Evolutionary conservation across 2,329 filamentous ascomycete species (phyloP), one percentile per base, ranked within the genome.

Genomic region (Tothia fuscella): DNA sequence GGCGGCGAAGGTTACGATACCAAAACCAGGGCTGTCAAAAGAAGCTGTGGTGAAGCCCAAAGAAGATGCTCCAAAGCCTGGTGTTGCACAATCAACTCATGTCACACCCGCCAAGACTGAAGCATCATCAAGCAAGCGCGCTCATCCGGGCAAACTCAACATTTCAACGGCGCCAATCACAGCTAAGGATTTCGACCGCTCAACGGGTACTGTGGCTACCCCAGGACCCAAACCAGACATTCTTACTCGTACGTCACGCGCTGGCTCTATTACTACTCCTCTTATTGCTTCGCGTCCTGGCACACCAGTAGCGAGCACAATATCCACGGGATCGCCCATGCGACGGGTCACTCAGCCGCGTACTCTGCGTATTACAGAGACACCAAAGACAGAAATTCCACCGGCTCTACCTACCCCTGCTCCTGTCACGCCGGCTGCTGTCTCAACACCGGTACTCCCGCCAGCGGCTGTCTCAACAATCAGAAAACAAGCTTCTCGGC

Each of bases 331-430:
- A 3, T 67, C 65, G 4, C 63, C 66, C 4, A 53, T 62, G 19
- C 60, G 62, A 46, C 63, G 62, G 38, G 47, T 56, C 37, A 61
- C 66, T 4, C 71, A 64, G 1, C 73, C 79, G 0, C 80, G 80
- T 53, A 83, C 79, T 1, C 58, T 87, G 26, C 71, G 81, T n/a
- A 68, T 87, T 6, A 67, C 82, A n/a, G 67, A 78, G 16, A 78
- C 76, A 0, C 72, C 78, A 1, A 84, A 76, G 55, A 60, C 67
- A 1, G 80, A 84, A 51, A 57, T 60, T 1, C 67, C 74, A 2
- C 62, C 68, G n/a, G 37, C 42, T 26, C 49, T 54, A 14, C 53
- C 57, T 22, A 53, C 63, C 38, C 46, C 60, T 13, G 55, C 62
- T 22, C 50, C 65, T 35, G 56, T 59, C 17, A 52, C 54, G 5